Evolutionary conservation across 163 green algal genomes (phyloP).

Genomic region (Prototheca wickerhamii): DNA sequence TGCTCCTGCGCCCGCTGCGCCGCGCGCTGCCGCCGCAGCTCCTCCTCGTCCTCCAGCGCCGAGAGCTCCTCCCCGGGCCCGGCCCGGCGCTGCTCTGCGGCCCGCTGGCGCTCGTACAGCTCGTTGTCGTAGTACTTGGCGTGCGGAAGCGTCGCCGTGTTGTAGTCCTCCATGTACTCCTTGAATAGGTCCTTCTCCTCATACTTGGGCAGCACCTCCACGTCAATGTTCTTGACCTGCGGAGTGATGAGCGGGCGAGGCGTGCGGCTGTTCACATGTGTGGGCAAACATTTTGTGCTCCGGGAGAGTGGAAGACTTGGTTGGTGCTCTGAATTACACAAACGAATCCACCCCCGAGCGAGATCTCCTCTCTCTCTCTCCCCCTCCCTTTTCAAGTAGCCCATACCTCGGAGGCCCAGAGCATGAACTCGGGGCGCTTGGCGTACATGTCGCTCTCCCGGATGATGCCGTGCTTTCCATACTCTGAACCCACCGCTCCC

Average conservation of each 20-base stretch:
- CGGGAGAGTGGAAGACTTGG: too few species aligned
- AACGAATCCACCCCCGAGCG: too few species aligned
- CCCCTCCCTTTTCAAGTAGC: neutral
- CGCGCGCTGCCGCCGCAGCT: constrained; percentile 38
- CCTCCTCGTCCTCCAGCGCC: constrained; percentile 65
- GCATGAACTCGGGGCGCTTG: constrained; percentile 72
- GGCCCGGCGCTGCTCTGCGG: constrained; percentile 14
- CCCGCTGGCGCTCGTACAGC: constrained; percentile 45
- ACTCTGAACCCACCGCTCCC: constrained; percentile 25
- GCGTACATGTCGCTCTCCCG: constrained; percentile 56
- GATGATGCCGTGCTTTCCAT: constrained; percentile 76
- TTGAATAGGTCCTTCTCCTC: constrained; percentile 78
- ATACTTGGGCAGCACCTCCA: constrained; percentile 54
- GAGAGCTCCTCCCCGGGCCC: constrained; percentile 16
- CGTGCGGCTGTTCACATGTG: neutral
- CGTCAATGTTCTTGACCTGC: constrained; percentile 59
- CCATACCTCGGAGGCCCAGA: constrained; percentile 60
- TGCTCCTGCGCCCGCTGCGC: constrained; percentile 38
- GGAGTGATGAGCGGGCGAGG: neutral
- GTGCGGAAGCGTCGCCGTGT: constrained; percentile 56
- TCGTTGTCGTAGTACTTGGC: constrained; percentile 79
- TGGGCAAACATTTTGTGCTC: neutral
- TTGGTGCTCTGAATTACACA: too few species aligned
- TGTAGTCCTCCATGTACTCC: constrained; percentile 79
- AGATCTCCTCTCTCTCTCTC: neutral